Conservation (phyloP, 2,329 filamentous ascomycete species). For the Tolypocladium endophyticum region DNA sequence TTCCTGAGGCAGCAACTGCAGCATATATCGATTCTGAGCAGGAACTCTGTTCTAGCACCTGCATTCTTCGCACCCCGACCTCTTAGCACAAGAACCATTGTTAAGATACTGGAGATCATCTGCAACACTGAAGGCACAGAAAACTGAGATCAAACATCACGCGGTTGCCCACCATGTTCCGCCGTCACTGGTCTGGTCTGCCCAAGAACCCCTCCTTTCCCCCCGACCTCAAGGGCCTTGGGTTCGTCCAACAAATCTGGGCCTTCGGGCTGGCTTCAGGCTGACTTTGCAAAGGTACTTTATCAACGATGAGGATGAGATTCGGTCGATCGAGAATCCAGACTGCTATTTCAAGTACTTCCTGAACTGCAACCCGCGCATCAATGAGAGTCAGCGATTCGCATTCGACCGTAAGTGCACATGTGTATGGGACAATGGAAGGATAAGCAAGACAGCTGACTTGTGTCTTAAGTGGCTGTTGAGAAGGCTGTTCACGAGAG, state of each 20-base stretch:
- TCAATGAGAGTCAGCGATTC: constrained; percentile 66
- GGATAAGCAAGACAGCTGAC: neutral
- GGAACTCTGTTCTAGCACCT: neutral
- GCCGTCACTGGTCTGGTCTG: constrained; percentile 55
- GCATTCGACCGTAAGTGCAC: constrained; percentile 58
- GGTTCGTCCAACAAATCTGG: constrained; percentile 36
- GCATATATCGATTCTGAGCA: neutral
- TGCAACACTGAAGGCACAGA: neutral
- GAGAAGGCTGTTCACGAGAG: constrained; percentile 51
- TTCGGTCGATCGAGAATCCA: constrained; percentile 59
- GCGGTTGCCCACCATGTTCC: constrained; percentile 49
- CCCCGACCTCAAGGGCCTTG: constrained; percentile 56
- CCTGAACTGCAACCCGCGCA: constrained; percentile 60
- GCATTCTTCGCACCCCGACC: neutral
- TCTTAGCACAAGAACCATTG: neutral
- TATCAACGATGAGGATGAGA: constrained; percentile 63
- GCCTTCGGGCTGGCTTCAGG: neutral
- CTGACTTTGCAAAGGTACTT: constrained; percentile 51
- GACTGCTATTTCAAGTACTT: constrained; percentile 66
- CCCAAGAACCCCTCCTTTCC: constrained; percentile 61
- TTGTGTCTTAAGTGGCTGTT: constrained; percentile 47
- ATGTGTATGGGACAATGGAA: neutral
- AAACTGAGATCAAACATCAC: neutral
- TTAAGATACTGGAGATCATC: no score
- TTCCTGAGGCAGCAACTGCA: neutral